Conservation (phyloP, 495 filamentous ascomycete genomes). For the Halenospora varia region DNA sequence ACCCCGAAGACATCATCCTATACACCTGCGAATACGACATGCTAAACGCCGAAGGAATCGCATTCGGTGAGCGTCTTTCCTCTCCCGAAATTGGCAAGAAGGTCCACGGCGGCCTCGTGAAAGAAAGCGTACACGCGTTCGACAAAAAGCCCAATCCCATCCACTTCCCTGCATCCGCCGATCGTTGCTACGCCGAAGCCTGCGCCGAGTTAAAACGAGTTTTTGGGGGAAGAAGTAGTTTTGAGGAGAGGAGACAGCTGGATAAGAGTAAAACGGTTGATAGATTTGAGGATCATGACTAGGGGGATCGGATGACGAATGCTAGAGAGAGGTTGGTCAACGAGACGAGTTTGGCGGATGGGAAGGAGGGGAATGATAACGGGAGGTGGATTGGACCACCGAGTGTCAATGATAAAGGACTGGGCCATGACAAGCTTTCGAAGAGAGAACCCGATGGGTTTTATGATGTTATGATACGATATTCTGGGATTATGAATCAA, state of each 20-base stretch:
- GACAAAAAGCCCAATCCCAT: constrained; percentile 82
- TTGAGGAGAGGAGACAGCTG: constrained; percentile 21
- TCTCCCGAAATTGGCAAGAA: constrained; percentile 51
- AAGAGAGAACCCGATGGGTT: too few species aligned
- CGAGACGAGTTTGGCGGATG: too few species aligned
- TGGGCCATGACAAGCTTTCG: too few species aligned
- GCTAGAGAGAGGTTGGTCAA: too few species aligned
- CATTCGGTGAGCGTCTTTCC: constrained; percentile 58
- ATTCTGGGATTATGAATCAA: neutral
- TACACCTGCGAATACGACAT: constrained; percentile 92
- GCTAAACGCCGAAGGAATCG: constrained; percentile 72
- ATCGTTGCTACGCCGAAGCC: constrained; percentile 35
- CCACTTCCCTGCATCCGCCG: constrained; percentile 39
- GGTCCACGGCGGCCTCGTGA: constrained; percentile 65
- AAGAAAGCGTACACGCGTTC: constrained; percentile 76
- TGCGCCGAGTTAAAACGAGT: constrained; percentile 39
- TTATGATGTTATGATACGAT: too few species aligned
- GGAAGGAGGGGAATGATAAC: too few species aligned
- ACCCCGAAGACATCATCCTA: constrained; percentile 65
- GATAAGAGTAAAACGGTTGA: constrained; percentile 10
- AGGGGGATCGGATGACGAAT: too few species aligned
- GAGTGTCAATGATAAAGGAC: too few species aligned
- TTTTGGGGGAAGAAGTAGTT: constrained; percentile 26
- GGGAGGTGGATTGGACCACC: too few species aligned
- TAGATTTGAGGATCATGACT: constrained; percentile 19